A percentile compares a stretch with the other conserved stretches of the same genome.
Evolutionary conservation across 371 early-diverging fungal species (phyloP).

Genomic region (Lichtheimia hyalospora): DNA sequence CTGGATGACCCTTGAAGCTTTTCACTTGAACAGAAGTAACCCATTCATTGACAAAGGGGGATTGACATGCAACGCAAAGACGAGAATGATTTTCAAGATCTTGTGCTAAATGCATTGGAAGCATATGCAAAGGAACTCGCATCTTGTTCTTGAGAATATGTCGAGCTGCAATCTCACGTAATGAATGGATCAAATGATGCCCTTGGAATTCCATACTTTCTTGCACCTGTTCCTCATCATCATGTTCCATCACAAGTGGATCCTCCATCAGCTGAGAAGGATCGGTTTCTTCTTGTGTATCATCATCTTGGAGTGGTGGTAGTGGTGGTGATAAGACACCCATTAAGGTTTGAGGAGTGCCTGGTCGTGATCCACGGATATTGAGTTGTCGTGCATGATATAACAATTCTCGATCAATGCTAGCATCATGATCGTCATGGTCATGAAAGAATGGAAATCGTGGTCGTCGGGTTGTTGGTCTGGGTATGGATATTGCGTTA

Average conservation of each 20-base stretch:
- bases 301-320: constrained; percentile 1
- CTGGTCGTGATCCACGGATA: constrained; percentile 35
- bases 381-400: constrained; percentile 45
- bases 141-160: constrained; percentile 19
- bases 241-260: not conserved
- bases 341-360: constrained; percentile 11
- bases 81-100: constrained; percentile 41
- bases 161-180: constrained; percentile 35
- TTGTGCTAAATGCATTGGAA: constrained; percentile 46
- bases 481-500: not conserved
- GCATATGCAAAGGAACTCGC: constrained; percentile 21
- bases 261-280: not conserved
- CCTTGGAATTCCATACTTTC: constrained; percentile 1
- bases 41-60: constrained; percentile 64
- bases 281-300: not conserved
- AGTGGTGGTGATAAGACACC: constrained; percentile 8
- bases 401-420: constrained; percentile 44
- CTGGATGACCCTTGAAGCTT: constrained; percentile 60
- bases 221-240: not conserved
- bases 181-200: constrained; percentile 26
- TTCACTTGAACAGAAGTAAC: constrained; percentile 62
- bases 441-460: no score
- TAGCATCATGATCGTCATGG: constrained; percentile 37
- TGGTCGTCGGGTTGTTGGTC: constrained; percentile 4
- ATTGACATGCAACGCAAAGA: constrained; percentile 48